Base-by-base conservation (phyloP, 371 early-diverging fungal genomes). In the Capniomyces stellatus region DNA sequence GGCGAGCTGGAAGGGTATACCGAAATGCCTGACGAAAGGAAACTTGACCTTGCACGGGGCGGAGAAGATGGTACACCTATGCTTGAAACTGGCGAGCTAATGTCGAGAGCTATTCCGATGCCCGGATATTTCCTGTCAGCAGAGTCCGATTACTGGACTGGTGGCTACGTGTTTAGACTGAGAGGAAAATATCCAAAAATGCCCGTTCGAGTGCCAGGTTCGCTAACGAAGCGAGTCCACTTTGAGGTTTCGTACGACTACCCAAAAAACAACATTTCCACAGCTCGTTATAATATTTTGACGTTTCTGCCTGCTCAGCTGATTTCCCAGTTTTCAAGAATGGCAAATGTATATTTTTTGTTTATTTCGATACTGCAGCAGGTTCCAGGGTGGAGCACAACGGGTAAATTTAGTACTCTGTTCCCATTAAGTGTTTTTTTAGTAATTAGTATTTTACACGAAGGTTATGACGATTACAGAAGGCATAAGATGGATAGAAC, bases 291-390 rank as follows among this genome's bases (percentile, higher is more conserved):
- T 87, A 46, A 90, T 82, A 70, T 95, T 83, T 70, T 89, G 84
- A 40, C 82, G 0, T 98, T 97, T 67, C 51, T 98, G 46, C 98
- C 98, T 19, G 82, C 84, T 55, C 90, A 97, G 59, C 62, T 97
- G 18, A 77, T 83, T 46, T 87, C 86, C 56, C 98, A 98, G 68
- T 88, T 94, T 56, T 75, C 85, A 29, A 83, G 87, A 51, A 75
- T 88, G 2, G 91, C 90, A 57, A 98, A 97, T 64, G 48, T 93
- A 15, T 98, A 87, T 64, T 98, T 98, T 62, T 69, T 95, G 39
- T 72, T 84, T 29, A 69, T 92, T 12, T 81, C 89, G 12, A 77
- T 91, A 44, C 70, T 98, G 8, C 89, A 94, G 64, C 71, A 72
- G 56, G 73, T 85, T 46, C 87, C 85, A 49, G 77, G 48, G 74